phyloP scores from a whole-genome alignment of 2,329 filamentous ascomycete species.

The Colletotrichum ledebouriae region DNA sequence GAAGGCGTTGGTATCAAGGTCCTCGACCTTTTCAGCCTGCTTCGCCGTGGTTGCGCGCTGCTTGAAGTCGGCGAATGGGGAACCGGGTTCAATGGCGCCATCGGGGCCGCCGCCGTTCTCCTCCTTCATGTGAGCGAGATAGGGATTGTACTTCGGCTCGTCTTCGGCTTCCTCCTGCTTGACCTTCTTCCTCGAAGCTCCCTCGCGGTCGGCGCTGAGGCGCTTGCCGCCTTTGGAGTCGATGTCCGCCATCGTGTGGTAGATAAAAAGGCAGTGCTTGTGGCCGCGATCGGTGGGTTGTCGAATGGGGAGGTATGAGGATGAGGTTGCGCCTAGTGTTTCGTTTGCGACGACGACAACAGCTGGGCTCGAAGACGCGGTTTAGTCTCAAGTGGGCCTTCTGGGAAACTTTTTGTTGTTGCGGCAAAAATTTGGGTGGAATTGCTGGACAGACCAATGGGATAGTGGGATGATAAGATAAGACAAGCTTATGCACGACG shows the following conservation, averaged over 20 bases:
- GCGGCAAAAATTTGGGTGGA: constrained; percentile 40
- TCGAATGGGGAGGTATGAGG: constrained; percentile 21
- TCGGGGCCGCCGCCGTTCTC: constrained; percentile 52
- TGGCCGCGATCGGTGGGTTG: constrained; percentile 4
- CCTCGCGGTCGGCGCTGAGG: constrained; percentile 59
- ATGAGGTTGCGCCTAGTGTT: constrained; percentile 29
- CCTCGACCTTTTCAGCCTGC: constrained; percentile 80
- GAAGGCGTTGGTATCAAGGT: constrained; percentile 88
- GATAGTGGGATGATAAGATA: constrained; percentile 41
- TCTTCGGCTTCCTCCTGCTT: constrained; percentile 53
- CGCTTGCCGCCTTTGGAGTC: constrained; percentile 57
- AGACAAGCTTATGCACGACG: constrained; percentile 10
- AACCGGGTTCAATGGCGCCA: constrained; percentile 50
- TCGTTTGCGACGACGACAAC: constrained; percentile 28
- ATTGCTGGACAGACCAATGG: constrained; percentile 30
- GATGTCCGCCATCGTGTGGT: constrained; percentile 55
- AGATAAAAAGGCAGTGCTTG: background rate
- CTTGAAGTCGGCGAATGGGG: constrained; percentile 75
- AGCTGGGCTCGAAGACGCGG: constrained; percentile 13
- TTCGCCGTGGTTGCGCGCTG: constrained; percentile 85
- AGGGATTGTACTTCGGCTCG: constrained; percentile 75
- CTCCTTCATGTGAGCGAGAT: constrained; percentile 90
- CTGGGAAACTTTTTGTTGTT: constrained; percentile 41
- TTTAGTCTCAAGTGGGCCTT: background rate
- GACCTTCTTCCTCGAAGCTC: constrained; percentile 58